Base-by-base conservation (phyloP, 768 basidiomycete species). In the Phaeotremella fagi region DNA sequence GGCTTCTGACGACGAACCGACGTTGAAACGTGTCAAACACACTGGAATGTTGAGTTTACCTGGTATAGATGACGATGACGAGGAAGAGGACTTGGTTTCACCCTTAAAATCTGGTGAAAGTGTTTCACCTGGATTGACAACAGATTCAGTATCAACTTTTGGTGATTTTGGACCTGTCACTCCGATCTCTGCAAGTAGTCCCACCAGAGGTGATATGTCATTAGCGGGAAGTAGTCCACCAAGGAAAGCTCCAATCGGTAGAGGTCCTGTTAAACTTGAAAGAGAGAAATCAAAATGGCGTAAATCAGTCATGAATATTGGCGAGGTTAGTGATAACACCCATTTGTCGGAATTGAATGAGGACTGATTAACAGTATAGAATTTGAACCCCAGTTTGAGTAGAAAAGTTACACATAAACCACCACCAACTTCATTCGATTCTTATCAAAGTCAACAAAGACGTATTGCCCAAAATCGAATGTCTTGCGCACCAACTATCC, bases 51-150 rank as follows among this genome's bases (percentile, higher is more conserved):
- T 59, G 41, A 59, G 56, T 27, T 35, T 68, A 2, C 57, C 59
- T 48, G 66, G 66, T 2, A 60, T 68, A 36, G 66, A 60, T 1
- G 45, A 63, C 14, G 59, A 63, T 6, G 62, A 61, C n/a, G 65
- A 58, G 12, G 61, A 55, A 15, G 45, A 27, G 6, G 62, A 67
- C 33, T 31, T 58, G 20, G 52, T 61, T 22, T 29, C 23, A n/a
- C 62, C 59, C 4, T 55, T 61, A 3, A 55, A 33, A 26, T 27
- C 25, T 24, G 35, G n/a, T 22, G 28, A 4, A 3, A 33, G 15
- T 18, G 16, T n/a, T 36, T 26, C 45, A 16, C 43, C 36, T 16
- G 44, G 42, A 22, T 26, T 43, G 2, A 45, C 50, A 14, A 45
- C 50, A 23, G n/a, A 49, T 15, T 33, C 36, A 5, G 48, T 20